Base-by-base conservation (phyloP, 2,329 filamentous ascomycete species). In the Aspergillus sp. region DNA sequence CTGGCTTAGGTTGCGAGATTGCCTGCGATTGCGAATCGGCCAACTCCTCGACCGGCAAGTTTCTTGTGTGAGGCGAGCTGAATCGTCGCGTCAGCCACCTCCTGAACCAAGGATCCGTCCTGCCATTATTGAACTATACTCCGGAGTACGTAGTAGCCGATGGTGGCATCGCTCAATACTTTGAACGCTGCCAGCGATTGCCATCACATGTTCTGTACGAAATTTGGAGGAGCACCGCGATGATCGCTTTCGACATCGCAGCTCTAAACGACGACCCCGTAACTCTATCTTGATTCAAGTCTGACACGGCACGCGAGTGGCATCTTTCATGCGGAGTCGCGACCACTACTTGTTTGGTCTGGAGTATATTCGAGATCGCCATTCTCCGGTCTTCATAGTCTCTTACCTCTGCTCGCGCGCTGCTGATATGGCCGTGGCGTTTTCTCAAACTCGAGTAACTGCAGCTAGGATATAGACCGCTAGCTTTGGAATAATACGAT, bases 21-120 rank as follows among this genome's bases (percentile, higher is more conserved):
- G 22, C 22, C 7, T 24, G 26, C 26, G 26, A 30, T 30, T 34
- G 26, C n/a, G 34, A 48, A 48, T 48, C 50, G 26, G 41, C 50
- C n/a, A 30, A 30, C 36, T 32, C 5, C 34, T 41, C 55, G 36
- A 34, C 49, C 48, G 32, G 47, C 32, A 24, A 53, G 30, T 54
- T 30, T 36, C n/a, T 13, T 32, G 51, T 53, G 45, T 44, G 51
- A 44, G 48, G 54, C 26, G 36, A 48, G 43, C 51, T 55, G 43
- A 56, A 26, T 53, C 48, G 54, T 17, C 48, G 22, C 50, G 54
- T 65, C 54, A 64, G 62, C 59, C 62, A 61, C 63, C 63, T 64
- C 62, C 62, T 64, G 62, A 64, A 58, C 56, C 49, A 51, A 58
- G 51, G 32, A 48, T 42, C 20, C 26, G 47, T 48, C 15, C 34